Evolutionary conservation across 768 basidiomycete species (phyloP).

Genomic region (Rhizopogon sp.): DNA sequence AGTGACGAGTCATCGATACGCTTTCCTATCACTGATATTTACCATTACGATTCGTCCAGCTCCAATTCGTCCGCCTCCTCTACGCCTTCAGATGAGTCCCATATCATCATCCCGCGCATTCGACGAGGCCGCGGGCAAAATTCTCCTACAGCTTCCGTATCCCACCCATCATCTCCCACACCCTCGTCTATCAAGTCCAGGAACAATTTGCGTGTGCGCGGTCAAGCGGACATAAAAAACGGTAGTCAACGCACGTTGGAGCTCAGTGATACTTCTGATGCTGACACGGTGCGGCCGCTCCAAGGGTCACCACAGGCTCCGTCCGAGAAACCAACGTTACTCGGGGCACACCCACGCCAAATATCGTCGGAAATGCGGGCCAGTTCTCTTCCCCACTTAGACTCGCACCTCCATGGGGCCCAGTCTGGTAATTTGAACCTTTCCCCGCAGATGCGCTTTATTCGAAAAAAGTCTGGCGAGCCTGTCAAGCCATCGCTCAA

Average conservation of each 20-base stretch:
- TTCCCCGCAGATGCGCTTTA: conserved; percentile 33
- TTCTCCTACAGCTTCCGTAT: conserved; percentile 21
- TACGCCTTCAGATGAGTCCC: conserved; percentile 30
- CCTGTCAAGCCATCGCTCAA: conserved; percentile 91
- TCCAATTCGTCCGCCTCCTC: conserved; percentile 33
- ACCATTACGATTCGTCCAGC: conserved; percentile 26
- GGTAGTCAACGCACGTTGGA: conserved; percentile 7
- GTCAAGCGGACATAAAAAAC: conserved; percentile 13
- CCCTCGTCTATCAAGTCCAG: conserved; percentile 28
- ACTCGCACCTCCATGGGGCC: not conserved
- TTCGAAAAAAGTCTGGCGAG: conserved; percentile 93
- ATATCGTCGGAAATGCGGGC: conserved; percentile 15
- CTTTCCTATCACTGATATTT: not conserved
- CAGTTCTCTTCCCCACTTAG: not conserved
- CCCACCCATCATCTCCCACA: conserved; percentile 40
- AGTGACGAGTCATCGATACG: not conserved
- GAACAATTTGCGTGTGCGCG: conserved; percentile 3
- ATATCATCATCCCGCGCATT: conserved; percentile 30
- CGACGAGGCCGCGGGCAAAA: conserved; percentile 31
- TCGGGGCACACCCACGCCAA: conserved; percentile 12
- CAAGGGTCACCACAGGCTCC: conserved; percentile 20
- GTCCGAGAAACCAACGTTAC: conserved; percentile 6
- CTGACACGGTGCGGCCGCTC: conserved; percentile 14
- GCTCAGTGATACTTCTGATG: conserved; percentile 26
- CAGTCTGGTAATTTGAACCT: not conserved